phyloP scores from a whole-genome alignment of 331 rosid genomes.

The Cucumis variabilis region DNA sequence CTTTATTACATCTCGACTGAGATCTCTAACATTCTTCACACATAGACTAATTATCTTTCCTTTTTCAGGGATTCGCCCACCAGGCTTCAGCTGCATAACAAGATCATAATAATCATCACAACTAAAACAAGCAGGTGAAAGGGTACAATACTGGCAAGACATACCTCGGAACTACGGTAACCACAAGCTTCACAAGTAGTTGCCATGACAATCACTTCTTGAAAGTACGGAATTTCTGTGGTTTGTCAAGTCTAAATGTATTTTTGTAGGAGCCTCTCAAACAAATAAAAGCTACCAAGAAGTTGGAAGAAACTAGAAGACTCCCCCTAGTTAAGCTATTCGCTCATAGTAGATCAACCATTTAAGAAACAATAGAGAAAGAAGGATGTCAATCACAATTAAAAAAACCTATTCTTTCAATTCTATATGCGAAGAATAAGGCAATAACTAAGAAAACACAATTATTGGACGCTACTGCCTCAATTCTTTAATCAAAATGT shows the following conservation, averaged over 20 bases:
- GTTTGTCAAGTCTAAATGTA: constrained; percentile 51
- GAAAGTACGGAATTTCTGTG: constrained; percentile 92
- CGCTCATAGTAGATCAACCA: neutral
- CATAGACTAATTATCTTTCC: constrained; percentile 74
- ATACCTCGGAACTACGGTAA: constrained; percentile 98
- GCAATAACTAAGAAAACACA: neutral
- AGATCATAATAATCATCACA: constrained; percentile 27
- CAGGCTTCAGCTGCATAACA: constrained; percentile 86
- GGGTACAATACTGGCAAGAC: constrained; percentile 33
- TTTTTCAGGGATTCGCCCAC: constrained; percentile 87
- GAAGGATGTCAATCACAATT: neutral
- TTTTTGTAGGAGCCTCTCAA: constrained; percentile 1
- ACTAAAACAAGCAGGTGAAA: constrained; percentile 23
- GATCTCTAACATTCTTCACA: constrained; percentile 69
- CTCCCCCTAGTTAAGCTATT: neutral
- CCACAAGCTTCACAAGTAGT: constrained; percentile 93
- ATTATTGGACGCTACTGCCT: neutral
- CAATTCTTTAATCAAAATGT: neutral
- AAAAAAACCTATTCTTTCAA: neutral
- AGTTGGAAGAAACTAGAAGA: neutral
- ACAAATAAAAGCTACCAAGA: neutral
- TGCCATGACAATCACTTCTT: constrained; percentile 97
- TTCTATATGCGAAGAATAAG: neutral
- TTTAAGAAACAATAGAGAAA: neutral
- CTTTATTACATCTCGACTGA: constrained; percentile 96